These are phyloP conservation scores for Nicotiana obtusifolia DNA, from an alignment of 257 asterid species.

Conservation along the genomic window DNA sequence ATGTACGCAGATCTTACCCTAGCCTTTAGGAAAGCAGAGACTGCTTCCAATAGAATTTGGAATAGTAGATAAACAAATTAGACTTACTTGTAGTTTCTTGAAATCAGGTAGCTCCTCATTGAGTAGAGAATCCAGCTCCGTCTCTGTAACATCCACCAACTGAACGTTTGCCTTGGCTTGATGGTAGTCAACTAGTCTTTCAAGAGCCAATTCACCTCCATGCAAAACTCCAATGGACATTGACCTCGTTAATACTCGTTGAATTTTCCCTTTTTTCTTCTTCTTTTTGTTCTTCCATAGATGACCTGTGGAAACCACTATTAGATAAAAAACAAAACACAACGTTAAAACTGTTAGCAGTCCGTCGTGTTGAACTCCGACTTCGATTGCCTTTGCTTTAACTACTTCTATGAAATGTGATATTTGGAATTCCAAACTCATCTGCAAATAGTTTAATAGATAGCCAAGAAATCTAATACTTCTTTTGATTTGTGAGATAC, in stretches of 20 bases:
- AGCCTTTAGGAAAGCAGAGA: too few relatives aligned
- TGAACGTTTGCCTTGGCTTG: not conserved
- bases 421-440: not conserved
- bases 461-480: not conserved
- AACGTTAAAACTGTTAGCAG: not conserved
- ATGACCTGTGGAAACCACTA: not conserved
- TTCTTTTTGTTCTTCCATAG: not conserved
- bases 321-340: not conserved
- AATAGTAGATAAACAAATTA: too few relatives aligned
- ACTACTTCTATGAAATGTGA: not conserved
- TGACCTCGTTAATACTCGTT: not conserved
- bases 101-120: not conserved
- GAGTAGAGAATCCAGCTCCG: not conserved
- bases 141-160: not conserved
- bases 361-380: not conserved
- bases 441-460: not conserved
- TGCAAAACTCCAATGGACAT: constrained; percentile 5
- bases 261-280: not conserved
- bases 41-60: too few relatives aligned
- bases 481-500: not conserved
- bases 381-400: not conserved
- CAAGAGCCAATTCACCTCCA: constrained; percentile 7
- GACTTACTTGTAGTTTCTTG: constrained; percentile 7
- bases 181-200: constrained; percentile 6
- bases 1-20: too few relatives aligned